Conservation (phyloP, 441 rosid genomes). For the Erodium moschatum region DNA sequence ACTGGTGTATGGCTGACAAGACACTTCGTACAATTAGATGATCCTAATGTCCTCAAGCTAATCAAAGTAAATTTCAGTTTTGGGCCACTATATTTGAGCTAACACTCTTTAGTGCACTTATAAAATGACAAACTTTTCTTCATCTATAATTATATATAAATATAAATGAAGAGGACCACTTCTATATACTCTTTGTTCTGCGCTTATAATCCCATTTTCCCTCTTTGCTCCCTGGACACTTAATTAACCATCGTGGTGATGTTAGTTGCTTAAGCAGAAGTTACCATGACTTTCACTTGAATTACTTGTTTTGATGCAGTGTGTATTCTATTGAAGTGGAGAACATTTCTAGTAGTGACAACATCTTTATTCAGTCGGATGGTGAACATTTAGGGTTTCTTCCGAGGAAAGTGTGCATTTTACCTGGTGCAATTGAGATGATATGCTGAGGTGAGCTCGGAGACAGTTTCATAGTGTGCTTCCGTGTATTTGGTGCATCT, state of each 20-base stretch:
- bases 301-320: constrained; percentile 30
- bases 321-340: constrained; percentile 66
- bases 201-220: not conserved
- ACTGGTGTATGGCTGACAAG: not conserved
- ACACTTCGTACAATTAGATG: not conserved
- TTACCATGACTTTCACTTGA: not conserved
- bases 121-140: not conserved
- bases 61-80: not conserved
- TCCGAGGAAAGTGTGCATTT: constrained; percentile 57
- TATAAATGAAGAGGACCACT: not conserved
- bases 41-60: not conserved
- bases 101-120: not conserved
- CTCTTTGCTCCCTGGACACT: not conserved
- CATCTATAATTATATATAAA: not conserved
- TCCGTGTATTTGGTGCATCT: not conserved
- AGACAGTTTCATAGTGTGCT: constrained; percentile 6
- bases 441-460: constrained; percentile 34
- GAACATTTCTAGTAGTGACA: constrained; percentile 45
- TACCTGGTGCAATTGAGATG: constrained; percentile 72
- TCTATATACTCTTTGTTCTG: not conserved
- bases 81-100: not conserved
- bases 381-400: constrained; percentile 88
- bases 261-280: not conserved
- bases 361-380: constrained; percentile 82
- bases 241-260: not conserved